Conservation (phyloP, 345 rosid species). For the Brassica nigra region DNA sequence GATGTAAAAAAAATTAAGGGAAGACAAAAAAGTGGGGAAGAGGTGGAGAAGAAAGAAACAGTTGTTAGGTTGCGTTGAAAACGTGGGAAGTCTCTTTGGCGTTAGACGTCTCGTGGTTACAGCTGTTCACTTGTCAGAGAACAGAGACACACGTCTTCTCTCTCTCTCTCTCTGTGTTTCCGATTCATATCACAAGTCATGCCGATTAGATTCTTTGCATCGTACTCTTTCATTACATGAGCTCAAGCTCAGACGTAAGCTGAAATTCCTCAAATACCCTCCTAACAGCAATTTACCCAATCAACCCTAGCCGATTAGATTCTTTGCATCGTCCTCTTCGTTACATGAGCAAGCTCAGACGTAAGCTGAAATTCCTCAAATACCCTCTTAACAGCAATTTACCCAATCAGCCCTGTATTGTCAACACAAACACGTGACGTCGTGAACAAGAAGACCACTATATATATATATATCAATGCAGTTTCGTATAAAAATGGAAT, state of each 20-base stretch:
- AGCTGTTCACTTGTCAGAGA: slow-evolving; percentile 26
- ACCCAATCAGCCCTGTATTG: neutral
- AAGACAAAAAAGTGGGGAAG: slow-evolving; percentile 33
- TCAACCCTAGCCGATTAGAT: neutral
- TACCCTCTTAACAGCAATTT: slow-evolving; percentile 3
- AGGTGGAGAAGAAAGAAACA: slow-evolving; percentile 37
- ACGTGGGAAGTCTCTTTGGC: slow-evolving; percentile 38
- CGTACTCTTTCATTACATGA: neutral
- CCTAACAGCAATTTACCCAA: neutral
- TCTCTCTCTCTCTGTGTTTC: neutral
- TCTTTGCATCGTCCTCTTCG: slow-evolving; percentile 3
- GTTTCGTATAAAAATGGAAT: neutral
- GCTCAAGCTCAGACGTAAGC: slow-evolving; percentile 19
- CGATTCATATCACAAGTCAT: neutral
- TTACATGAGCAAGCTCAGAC: slow-evolving; percentile 5
- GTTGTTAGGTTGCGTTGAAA: slow-evolving; percentile 42
- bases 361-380: slow-evolving; percentile 7
- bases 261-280: slow-evolving; percentile 13
- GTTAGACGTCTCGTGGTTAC: slow-evolving; percentile 19
- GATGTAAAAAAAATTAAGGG: neutral
- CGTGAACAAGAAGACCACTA: neutral
- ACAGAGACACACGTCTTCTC: slow-evolving; percentile 33
- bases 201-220: slow-evolving; percentile 21
- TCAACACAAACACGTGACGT: neutral
- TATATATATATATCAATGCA: neutral